A percentile compares a stretch with the other conserved stretches of the same genome.
phyloP scores from a whole-genome alignment of 306 rosid genomes.

The Mimosa pudica region DNA sequence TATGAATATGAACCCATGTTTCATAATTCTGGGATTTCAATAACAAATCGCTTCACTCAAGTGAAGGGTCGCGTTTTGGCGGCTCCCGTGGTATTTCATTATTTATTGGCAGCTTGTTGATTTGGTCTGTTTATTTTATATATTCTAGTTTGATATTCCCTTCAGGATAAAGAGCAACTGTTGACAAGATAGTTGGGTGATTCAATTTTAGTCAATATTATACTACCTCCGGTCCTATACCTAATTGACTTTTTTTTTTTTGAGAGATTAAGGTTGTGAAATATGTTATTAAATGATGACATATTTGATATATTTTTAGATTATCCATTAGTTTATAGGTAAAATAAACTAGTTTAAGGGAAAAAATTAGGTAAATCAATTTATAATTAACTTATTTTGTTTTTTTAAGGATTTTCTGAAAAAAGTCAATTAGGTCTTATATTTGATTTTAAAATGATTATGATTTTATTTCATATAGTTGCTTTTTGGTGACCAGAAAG shows the following conservation, averaged over 20 bases:
- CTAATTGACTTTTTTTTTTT: too few species aligned
- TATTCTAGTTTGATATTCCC: neutral
- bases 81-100: constrained; percentile 71
- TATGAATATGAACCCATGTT: constrained; percentile 83
- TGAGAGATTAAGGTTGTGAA: too few species aligned
- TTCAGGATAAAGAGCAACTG: neutral
- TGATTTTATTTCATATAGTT: constrained; percentile 46
- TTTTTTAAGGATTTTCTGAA: too few species aligned
- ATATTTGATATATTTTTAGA: too few species aligned
- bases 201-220: neutral
- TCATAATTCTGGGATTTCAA: constrained; percentile 61
- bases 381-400: too few species aligned
- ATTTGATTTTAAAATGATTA: neutral
- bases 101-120: neutral
- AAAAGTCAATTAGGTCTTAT: too few species aligned
- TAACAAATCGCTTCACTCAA: constrained; percentile 55
- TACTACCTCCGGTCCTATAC: too few species aligned
- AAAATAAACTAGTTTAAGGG: too few species aligned
- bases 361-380: too few species aligned
- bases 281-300: too few species aligned
- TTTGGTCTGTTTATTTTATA: neutral
- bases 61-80: constrained; percentile 89
- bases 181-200: neutral
- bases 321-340: too few species aligned
- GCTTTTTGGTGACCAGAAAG: constrained; percentile 83